Evolutionary conservation across 1,284 basidiomycete genomes (phyloP), one percentile per base, ranked within the genome.

Genomic region (Cryptococcus jaspeensis): DNA sequence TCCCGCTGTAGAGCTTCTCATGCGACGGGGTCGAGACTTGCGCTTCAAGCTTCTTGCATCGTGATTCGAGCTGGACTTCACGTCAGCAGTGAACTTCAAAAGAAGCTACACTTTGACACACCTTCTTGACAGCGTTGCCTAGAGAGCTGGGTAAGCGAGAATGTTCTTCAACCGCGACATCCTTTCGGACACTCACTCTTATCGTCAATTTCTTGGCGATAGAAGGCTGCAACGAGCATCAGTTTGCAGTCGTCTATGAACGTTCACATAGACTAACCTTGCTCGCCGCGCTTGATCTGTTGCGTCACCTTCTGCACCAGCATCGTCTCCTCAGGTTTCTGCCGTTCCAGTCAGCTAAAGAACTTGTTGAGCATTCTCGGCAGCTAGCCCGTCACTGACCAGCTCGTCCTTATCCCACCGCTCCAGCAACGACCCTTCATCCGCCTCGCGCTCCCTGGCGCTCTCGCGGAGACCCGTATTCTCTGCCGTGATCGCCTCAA

Each of bases 341-440:
- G 7, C 18, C 15, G 2, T 7, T 12, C 7, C 5, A 9, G 15
- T 47, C 23, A 36, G 45, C 16, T 32, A 5, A 4, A 32, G 28
- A n/a, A n/a, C n/a, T 32, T 9, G 28, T 9, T 5, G 28, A 15
- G 25, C 1, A 23, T 28, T 28, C 45, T 22, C 4, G 5, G 5
- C 6, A 23, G 25, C n/a, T 18, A 32, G 13, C 25, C 11, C 11
- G 1, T 6, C 3, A 51, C 50, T 35, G 2, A 51, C 50, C 23
- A 41, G 38, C 39, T 51, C n/a, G 25, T 51, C 41, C 18, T 23
- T 41, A 38, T 51, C 28, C 50, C 50, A 51, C 28, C 50, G n/a
- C 39, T 25, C 23, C 8, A 43, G 20, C 5, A 51, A 12, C 5
- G n/a, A 38, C 16, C 16, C 16, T 40, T 18, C 39, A 18, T 28